Base-by-base conservation (phyloP, 2,329 filamentous ascomycete genomes). In the Ophiostoma novo-ulmi region DNA sequence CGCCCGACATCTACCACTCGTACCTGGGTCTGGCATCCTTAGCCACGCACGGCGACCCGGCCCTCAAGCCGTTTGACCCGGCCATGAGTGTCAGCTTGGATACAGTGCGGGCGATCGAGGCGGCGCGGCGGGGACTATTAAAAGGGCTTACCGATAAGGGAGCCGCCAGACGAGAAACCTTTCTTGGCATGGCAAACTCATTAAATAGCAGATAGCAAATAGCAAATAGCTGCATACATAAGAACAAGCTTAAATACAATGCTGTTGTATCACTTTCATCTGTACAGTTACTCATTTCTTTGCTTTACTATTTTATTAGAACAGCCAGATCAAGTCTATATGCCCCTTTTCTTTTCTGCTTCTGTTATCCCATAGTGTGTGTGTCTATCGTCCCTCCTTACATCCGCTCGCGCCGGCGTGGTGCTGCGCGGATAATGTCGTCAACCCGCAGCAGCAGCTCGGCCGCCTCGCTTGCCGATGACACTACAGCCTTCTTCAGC, bases 401-500 rank as follows among this genome's bases (percentile, higher is more conserved):
- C 73, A 74, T 74, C 76, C 91, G 87, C 80, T 94, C 91, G 73
- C 93, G 86, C 82, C 87, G 89, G 79, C 95, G 86, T 69, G 95
- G 95, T 69, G 95, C 95, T 69, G 93, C 92, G 73, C 94, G 90
- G 79, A 99, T 98, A 80, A 99, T 99, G 81, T 98, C 95, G 82
- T 99, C 95, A 69, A 99, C 95, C 78, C 95, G 88, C 75, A 99
- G 85, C 74, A 99, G 86, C 74, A 98, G 85, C 87, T 99, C 95
- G 75, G 95, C 94, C 73, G 95, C 95, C 82, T 99, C 95, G 71
- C 93, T 96, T 31, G 95, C 95, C 73, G 93, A 97, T 69, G 91
- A 96, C 69, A 99, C 95, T 70, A 99, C 95, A n/a, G 95, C 95
- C 79, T 89, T 91, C 88, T 99, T 99, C 79, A 99, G 83, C 86